These are phyloP conservation scores for Ganoderma leucocontextum DNA, from an alignment of 1,284 basidiomycete genomes.

Conservation along the genomic window DNA sequence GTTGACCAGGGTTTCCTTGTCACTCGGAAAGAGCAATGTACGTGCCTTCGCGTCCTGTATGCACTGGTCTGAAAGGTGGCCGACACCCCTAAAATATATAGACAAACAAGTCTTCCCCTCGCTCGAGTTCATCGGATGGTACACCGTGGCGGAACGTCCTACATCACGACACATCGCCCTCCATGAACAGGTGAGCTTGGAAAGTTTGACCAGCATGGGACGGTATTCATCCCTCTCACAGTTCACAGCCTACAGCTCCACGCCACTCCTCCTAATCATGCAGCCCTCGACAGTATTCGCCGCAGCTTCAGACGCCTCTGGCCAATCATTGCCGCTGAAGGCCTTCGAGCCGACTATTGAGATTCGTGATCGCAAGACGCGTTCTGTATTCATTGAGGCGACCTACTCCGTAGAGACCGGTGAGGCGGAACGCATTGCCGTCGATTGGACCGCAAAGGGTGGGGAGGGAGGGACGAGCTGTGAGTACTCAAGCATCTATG, in stretches of 20 bases:
- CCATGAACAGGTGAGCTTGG: slow-evolving; percentile 78
- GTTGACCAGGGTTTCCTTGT: slow-evolving; percentile 87
- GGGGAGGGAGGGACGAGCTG: slow-evolving; percentile 83
- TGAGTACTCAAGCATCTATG: slow-evolving; percentile 48
- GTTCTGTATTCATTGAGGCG: slow-evolving; percentile 84
- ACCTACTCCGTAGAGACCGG: slow-evolving; percentile 94
- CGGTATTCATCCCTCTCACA: slow-evolving; percentile 38
- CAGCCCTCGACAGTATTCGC: slow-evolving; percentile 62
- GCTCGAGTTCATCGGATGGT: slow-evolving; percentile 97
- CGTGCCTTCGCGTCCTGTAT: slow-evolving; percentile 36
- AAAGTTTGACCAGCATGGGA: neutral
- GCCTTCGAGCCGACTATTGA: slow-evolving; percentile 92
- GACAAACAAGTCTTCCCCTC: slow-evolving; percentile 99
- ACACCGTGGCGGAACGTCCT: slow-evolving; percentile 82
- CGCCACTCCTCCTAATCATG: slow-evolving; percentile 78
- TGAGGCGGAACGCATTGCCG: slow-evolving; percentile 97
- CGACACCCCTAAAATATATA: slow-evolving; percentile 43
- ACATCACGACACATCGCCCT: slow-evolving; percentile 79
- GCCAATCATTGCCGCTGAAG: slow-evolving; percentile 82
- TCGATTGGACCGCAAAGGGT: slow-evolving; percentile 95
- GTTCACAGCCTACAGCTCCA: slow-evolving; percentile 79
- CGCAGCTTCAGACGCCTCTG: slow-evolving; percentile 61
- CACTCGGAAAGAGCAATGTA: slow-evolving; percentile 90
- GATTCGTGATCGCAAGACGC: slow-evolving; percentile 78
- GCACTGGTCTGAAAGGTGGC: neutral